Conservation (phyloP, 2,329 filamentous ascomycete genomes). For the Cladosporium oxysporum region DNA sequence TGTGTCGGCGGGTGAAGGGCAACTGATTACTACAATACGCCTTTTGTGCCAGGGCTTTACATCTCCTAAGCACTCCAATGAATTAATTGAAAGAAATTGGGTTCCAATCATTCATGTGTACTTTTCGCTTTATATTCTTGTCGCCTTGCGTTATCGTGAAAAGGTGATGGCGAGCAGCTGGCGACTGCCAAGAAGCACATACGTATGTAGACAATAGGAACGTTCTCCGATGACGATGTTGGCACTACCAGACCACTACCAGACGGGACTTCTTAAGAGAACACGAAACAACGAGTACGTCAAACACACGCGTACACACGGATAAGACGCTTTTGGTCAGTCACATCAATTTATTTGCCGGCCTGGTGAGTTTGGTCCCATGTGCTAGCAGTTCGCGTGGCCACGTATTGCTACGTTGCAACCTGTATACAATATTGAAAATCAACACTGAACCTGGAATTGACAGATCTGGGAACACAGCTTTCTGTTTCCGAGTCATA, state of each 20-base stretch:
- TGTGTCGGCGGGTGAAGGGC: not conserved
- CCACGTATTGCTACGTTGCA: not conserved
- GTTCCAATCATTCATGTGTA: not conserved
- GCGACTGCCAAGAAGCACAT: not conserved
- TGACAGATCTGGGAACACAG: not conserved
- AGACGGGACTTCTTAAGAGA: not conserved
- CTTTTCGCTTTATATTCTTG: not conserved
- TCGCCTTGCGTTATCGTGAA: not conserved
- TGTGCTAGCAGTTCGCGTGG: not conserved
- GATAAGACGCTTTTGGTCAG: not conserved
- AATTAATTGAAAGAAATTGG: not conserved
- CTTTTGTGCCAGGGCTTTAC: not conserved
- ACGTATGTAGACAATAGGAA: slow-evolving; percentile 3
- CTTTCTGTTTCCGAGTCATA: not conserved
- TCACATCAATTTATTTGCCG: not conserved
- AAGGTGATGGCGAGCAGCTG: not conserved
- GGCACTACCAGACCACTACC: not conserved
- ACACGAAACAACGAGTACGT: not conserved
- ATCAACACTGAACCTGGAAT: not conserved
- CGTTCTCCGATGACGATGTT: not conserved
- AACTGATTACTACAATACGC: not conserved
- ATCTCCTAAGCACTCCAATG: not conserved
- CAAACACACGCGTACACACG: not conserved
- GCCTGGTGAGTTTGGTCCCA: not conserved
- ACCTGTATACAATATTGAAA: not conserved